Conservation (phyloP, 2,329 filamentous ascomycete species). For the Ambrosiella cleistominuta region DNA sequence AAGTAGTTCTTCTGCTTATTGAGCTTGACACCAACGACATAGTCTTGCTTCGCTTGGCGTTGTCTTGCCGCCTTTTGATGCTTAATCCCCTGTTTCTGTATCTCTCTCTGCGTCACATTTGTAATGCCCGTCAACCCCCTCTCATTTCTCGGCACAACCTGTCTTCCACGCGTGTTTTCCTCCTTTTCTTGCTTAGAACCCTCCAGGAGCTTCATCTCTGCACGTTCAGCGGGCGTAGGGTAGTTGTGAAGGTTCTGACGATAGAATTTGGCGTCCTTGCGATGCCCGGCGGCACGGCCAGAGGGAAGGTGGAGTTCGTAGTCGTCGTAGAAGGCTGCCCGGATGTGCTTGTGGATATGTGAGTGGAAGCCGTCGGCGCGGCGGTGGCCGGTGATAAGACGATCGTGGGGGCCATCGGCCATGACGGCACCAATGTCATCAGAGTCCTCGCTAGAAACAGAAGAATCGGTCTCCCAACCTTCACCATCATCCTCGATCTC, state of each 20-base stretch:
- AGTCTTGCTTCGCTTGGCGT: conserved; percentile 11
- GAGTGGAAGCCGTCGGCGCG: conserved; percentile 66
- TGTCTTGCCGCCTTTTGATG: conserved; percentile 5
- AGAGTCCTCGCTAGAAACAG: conserved; percentile 72
- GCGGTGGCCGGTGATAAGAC: conserved; percentile 53
- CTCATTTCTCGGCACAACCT: conserved; percentile 7
- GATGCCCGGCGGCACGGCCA: conserved; percentile 76
- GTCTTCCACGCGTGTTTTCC: conserved; percentile 6
- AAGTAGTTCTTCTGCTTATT: conserved; percentile 45
- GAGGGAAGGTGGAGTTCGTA: conserved; percentile 86
- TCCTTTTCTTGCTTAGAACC: conserved; percentile 17
- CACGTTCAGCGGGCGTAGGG: conserved; percentile 60
- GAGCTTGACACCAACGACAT: conserved; percentile 12
- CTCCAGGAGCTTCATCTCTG: conserved; percentile 47
- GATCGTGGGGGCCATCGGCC: conserved; percentile 51
- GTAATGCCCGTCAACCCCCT: conserved; percentile 7
- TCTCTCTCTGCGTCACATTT: conserved; percentile 1
- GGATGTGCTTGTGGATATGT: conserved; percentile 56
- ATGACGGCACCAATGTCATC: conserved; percentile 67
- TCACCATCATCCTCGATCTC: conserved; percentile 38
- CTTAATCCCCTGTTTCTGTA: conserved; percentile 10
- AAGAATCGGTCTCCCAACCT: conserved; percentile 91
- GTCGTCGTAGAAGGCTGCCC: conserved; percentile 76
- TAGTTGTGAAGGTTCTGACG: conserved; percentile 82
- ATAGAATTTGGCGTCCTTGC: conserved; percentile 74